Evolutionary conservation across 1,284 basidiomycete genomes (phyloP), one percentile per base, ranked within the genome.

Genomic region (Trichosporon ovoides): DNA sequence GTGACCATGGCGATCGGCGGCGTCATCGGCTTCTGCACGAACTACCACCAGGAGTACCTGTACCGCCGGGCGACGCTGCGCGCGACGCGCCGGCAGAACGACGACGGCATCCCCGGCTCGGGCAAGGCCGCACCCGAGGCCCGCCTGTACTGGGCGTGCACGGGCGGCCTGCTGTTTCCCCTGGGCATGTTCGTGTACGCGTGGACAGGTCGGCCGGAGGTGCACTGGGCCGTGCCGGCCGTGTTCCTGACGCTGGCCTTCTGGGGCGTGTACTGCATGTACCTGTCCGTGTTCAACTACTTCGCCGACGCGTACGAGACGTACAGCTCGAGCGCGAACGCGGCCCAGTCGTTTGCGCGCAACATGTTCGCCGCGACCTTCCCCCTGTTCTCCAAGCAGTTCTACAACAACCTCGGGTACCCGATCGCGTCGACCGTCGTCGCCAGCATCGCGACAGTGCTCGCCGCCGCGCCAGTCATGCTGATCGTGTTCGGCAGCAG

Each of bases 1-100:
- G 28, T 55, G 5, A 46, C 53, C 6, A 53, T 34, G 7, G 48
- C 50, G 24, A 50, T 81, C 37, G 90, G 89, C 10, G 84, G 87
- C 3, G 81, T 84, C 65, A 58, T 91, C 36, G 90, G 88, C 0
- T 86, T 87, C 46, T 66, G 87, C 31, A 85, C 86, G 38, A 88
- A 91, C 74, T 75, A 56, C 62, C 76, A 71, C 57, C 74, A 76
- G 64, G 72, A 75, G 60, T 49, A 62, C 40, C 66, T 75, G 16
- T 75, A 74, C 59, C 60, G 52, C 16, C 58, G 60, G 5, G 65
- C 73, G 2, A 62, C 68, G 7, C 13, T 14, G 7, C 62, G 61
- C 19, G 57, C 60, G 19, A 62, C 71, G 0, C 67, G 70, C 0
- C 24, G 28, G 22, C 13, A n/a, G 43, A 48, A 48, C 43, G 43